Evolutionary conservation across 345 rosid genomes (phyloP), one percentile per base, ranked within the genome.

Genomic region (Acer saccharum): DNA sequence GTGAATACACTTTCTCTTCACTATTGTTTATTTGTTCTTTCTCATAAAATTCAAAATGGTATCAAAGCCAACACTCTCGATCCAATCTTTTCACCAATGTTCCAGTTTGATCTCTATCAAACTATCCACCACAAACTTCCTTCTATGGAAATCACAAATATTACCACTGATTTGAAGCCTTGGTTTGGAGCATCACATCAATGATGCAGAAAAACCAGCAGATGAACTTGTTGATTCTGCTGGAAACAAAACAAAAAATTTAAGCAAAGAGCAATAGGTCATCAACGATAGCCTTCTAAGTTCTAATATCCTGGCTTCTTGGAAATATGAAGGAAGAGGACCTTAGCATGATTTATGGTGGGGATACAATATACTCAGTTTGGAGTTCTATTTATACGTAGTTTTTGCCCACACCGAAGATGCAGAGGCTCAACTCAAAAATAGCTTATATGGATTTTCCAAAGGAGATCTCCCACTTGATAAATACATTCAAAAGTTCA

Each of bases 301-400:
- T 41, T 46, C 52, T 46, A 3, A 11, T 2, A 10, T 43, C 52
- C 3, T 46, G 14, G 12, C 52, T 46, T 9, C 52, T 17, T 41
- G 55, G 0, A 43, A 35, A 43, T 13, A 17, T 69, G 55, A 69
- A 69, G 23, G 23, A 69, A 69, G 17, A 69, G 43, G 57, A 21
- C 17, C 23, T 41, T 18, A 69, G 72, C 55, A 18, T 69, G 57
- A 69, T 44, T 9, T 2, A 39, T 18, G 29, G 12, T 18, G 18
- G 58, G 72, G 72, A 69, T 69, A 69, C 57, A 18, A 21, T 57
- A 18, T 69, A 69, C 32, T 3, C 23, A 44, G n/a, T 69, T 41
- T 69, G 72, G 32, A 44, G 4, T 32, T 17, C 3, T 14, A 8
- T 69, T 18, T 58, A 69, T 14, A 4, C 2, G 5, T 6, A 69